Evolutionary conservation across 345 rosid genomes (phyloP).

Genomic region (Bruguiera sexangula): DNA sequence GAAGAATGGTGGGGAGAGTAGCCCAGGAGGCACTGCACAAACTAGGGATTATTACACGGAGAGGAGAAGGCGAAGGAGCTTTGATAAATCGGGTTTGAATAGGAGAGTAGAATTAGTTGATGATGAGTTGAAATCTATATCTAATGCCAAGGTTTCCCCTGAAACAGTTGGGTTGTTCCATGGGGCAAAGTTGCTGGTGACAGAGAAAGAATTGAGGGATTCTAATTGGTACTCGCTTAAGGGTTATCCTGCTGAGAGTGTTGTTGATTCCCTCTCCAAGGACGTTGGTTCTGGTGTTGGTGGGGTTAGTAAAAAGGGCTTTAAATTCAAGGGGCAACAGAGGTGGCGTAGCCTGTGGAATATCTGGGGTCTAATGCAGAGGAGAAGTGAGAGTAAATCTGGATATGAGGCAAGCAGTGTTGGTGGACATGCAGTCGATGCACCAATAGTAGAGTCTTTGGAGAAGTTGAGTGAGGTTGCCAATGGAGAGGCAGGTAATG

Average conservation of each 20-base stretch:
- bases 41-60: conserved; percentile 30
- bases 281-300: conserved; percentile 18
- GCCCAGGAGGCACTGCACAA: conserved; percentile 31
- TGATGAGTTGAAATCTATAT: conserved; percentile 27
- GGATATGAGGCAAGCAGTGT: conserved; percentile 32
- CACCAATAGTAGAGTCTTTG: conserved; percentile 43
- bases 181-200: conserved; percentile 51
- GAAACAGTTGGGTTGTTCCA: conserved; percentile 42
- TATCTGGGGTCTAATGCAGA: conserved; percentile 29
- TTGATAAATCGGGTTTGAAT: conserved; percentile 23
- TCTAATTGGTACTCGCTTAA: conserved; percentile 37
- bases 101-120: conserved; percentile 27
- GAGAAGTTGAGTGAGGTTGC: conserved; percentile 42
- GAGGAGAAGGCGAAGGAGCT: conserved; percentile 31
- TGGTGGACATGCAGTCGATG: conserved; percentile 38
- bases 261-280: conserved; percentile 10
- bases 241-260: conserved; percentile 8
- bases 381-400: conserved; percentile 20
- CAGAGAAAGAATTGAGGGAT: conserved; percentile 51
- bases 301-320: conserved; percentile 13
- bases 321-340: conserved; percentile 14
- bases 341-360: conserved; percentile 22
- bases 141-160: conserved; percentile 38
- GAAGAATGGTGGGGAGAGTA: conserved; percentile 17
- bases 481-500: conserved; percentile 36